Evolutionary conservation across 148 eudicot species (phyloP), one percentile per base, ranked within the genome.

Genomic region (Camellia japonica): DNA sequence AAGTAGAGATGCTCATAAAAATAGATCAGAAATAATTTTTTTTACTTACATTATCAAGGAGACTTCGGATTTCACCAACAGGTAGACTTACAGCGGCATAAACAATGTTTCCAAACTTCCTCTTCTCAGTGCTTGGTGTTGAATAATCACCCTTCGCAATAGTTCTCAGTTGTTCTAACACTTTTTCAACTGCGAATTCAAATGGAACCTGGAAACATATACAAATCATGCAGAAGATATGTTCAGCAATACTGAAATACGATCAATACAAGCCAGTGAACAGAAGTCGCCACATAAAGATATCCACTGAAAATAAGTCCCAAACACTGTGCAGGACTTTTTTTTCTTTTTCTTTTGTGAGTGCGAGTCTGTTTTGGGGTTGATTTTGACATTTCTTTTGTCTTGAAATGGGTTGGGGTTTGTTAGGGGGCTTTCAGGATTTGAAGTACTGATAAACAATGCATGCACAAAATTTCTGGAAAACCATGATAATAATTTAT

Each of bases 31-130:
- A 58, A 14, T 44, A 77, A 68, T 8, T 3, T 12, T 56, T 9
- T 56, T 9, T 30, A 90, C 95, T 91, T 82, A 93, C 97, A 72
- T 80, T 82, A 51, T 59, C 44, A 52, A 95, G 82, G 75, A 92
- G 87, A 73, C 68, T 78, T 15, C 54, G 62, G 68, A 95, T 87
- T 49, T 92, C 91, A 64, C 79, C 60, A 68, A 88, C 87, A 16
- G 99, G 93, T 62, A 96, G 80, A 85, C 78, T 89, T 76, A 91
- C 89, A 79, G 95, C 97, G 73, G 99, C 97, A 85, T 80, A 96
- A 52, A 88, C 85, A 72, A 93, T 92, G 84, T 89, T 83, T 41
- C 98, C 99, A 60, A 91, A 73, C 77, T 82, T 87, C 86, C 87
- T 85, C 84, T 67, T 30, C 38, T 30, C 38, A 30, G 38, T 30